Evolutionary conservation across 371 early-diverging fungal species (phyloP).

Genomic region (Saksenaea vasiformis): DNA sequence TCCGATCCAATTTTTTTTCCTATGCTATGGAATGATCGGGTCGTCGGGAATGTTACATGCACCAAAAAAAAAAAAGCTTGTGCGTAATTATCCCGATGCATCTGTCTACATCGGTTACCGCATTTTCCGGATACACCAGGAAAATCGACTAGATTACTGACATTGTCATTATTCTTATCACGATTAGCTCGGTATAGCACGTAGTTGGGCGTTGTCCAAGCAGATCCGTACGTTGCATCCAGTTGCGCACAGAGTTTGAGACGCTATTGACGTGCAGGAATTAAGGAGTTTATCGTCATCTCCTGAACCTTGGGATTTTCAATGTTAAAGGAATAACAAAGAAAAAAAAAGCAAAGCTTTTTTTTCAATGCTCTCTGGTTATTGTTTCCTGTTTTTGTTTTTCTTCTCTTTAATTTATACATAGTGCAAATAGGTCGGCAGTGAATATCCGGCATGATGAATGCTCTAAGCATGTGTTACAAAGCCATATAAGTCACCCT

Average conservation of each 20-base stretch:
- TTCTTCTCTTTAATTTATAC: too few species aligned
- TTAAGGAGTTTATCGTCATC: too few species aligned
- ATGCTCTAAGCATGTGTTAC: too few species aligned
- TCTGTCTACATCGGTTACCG: not conserved
- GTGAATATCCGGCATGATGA: not conserved
- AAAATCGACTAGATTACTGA: not conserved
- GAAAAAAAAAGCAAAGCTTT: too few species aligned
- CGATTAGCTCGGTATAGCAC: not conserved
- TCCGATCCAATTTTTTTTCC: not conserved
- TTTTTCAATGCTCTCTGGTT: too few species aligned
- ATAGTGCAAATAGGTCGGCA: not conserved
- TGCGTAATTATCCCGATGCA: not conserved
- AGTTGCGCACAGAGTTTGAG: too few species aligned
- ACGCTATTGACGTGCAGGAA: too few species aligned
- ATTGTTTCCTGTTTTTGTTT: too few species aligned
- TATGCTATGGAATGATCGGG: not conserved
- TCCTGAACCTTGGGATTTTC: too few species aligned
- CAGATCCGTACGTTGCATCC: too few species aligned
- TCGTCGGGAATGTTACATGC: slow-evolving; percentile 4
- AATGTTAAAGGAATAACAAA: too few species aligned
- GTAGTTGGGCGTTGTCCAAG: too few species aligned
- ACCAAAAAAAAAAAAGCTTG: not conserved
- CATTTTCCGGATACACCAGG: not conserved
- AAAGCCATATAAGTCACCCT: not conserved
- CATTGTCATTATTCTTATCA: not conserved